These are phyloP conservation scores for Colletotrichum phormii DNA, from an alignment of 2,329 filamentous ascomycete genomes.

Conservation along the genomic window DNA sequence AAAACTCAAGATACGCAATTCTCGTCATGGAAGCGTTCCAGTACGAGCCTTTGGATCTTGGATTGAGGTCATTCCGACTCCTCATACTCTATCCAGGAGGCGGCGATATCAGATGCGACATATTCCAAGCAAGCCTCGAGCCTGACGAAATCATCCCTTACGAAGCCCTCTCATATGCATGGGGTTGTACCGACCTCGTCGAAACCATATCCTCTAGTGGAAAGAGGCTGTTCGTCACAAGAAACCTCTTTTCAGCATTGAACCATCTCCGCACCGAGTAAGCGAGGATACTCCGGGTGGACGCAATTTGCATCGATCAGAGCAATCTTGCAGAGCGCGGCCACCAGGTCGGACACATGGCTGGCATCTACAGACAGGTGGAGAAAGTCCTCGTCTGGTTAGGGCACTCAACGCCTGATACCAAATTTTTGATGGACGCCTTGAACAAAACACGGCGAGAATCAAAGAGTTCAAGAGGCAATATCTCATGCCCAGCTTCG, in stretches of 20 bases:
- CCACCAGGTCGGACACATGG: conserved; percentile 29
- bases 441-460: too few species aligned
- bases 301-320: conserved; percentile 36
- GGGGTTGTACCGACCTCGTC: conserved; percentile 12
- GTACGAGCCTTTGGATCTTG: too few species aligned
- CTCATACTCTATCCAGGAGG: too few species aligned
- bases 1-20: too few species aligned
- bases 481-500: too few species aligned
- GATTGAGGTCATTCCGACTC: too few species aligned
- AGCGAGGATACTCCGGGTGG: conserved; percentile 36
- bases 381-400: conserved; percentile 28
- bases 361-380: conserved; percentile 19
- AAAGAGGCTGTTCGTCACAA: not conserved
- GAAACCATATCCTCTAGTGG: conserved; percentile 2
- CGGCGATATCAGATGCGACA: too few species aligned
- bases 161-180: conserved; percentile 39
- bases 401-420: not conserved
- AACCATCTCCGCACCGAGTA: not conserved
- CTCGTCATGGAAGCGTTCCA: too few species aligned
- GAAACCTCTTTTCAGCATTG: not conserved
- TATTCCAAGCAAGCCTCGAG: too few species aligned
- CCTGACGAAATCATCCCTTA: not conserved
- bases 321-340: not conserved
- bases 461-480: too few species aligned
- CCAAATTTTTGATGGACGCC: not conserved